phyloP scores from a whole-genome alignment of 2,329 filamentous ascomycete species.

The Zymoseptoria tritici region DNA sequence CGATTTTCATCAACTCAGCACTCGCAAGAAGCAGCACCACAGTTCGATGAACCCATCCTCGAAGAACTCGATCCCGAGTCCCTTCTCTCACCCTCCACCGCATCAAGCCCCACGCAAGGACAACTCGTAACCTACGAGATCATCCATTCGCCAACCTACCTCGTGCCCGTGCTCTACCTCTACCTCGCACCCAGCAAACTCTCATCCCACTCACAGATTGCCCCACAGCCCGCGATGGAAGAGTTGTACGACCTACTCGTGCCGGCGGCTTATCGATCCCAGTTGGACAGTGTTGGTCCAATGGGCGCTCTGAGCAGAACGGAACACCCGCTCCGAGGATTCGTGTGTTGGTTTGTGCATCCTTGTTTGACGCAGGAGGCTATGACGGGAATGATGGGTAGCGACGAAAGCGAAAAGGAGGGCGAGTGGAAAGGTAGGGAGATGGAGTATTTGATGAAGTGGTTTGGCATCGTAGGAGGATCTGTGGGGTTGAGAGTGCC shows the following conservation, averaged over 20 bases:
- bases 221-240: constrained; percentile 2
- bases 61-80: neutral
- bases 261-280: constrained; percentile 27
- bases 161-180: constrained; percentile 41
- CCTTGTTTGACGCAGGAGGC: constrained; percentile 82
- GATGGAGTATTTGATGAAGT: constrained; percentile 71
- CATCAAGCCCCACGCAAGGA: neutral
- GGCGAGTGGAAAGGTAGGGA: constrained; percentile 29
- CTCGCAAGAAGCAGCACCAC: neutral
- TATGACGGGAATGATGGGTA: constrained; percentile 50
- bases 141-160: constrained; percentile 37
- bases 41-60: neutral
- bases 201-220: neutral
- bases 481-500: constrained; percentile 60
- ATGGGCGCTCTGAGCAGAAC: constrained; percentile 25
- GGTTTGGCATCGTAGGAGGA: constrained; percentile 80
- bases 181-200: neutral
- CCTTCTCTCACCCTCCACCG: neutral
- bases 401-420: constrained; percentile 3
- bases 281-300: constrained; percentile 28
- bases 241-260: constrained; percentile 33
- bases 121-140: constrained; percentile 32
- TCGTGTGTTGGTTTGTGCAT: constrained; percentile 83
- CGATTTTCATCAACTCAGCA: neutral
- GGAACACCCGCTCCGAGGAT: constrained; percentile 74